Percentiles rank a stretch among this genome's conserved stretches.
Conservation (phyloP, 1,284 basidiomycete genomes). For the Malassezia arunalokei region DNA sequence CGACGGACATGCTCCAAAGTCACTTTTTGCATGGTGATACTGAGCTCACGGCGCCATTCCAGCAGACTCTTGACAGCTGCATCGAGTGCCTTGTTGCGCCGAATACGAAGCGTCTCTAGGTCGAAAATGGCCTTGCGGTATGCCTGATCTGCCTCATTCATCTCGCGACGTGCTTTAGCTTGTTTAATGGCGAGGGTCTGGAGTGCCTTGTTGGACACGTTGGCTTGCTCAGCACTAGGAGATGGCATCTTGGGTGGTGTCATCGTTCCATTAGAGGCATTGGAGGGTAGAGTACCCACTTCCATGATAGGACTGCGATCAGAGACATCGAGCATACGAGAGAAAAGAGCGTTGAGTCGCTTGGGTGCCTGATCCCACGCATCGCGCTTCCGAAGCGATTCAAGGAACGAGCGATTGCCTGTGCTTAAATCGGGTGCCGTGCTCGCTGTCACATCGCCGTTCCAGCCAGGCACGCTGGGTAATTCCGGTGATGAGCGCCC, state of each 20-base stretch:
- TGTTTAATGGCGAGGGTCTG: constrained; percentile 33
- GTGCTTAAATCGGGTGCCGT: neutral
- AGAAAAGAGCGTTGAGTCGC: constrained; percentile 38
- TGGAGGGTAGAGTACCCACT: neutral
- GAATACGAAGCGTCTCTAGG: constrained; percentile 71
- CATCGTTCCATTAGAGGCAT: neutral
- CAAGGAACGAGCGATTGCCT: constrained; percentile 22
- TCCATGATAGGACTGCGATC: constrained; percentile 1
- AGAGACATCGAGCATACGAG: constrained; percentile 33
- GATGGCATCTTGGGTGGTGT: neutral
- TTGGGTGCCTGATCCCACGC: constrained; percentile 41
- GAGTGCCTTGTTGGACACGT: constrained; percentile 8
- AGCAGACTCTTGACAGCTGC: constrained; percentile 73
- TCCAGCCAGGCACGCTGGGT: neutral
- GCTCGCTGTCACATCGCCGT: neutral
- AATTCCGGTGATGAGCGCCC: neutral
- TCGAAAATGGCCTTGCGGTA: constrained; percentile 84
- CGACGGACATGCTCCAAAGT: constrained; percentile 28
- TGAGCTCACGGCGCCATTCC: constrained; percentile 64
- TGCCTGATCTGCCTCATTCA: constrained; percentile 60
- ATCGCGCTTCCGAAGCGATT: constrained; percentile 34
- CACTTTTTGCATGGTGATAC: constrained; percentile 51
- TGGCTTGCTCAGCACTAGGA: neutral
- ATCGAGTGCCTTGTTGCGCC: constrained; percentile 67
- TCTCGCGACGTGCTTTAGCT: constrained; percentile 34